A percentile compares a stretch with the other conserved stretches of the same genome.
These are phyloP conservation scores for Aspergillus carlsbadensis DNA, from an alignment of 495 filamentous ascomycete species.

Conservation along the genomic window DNA sequence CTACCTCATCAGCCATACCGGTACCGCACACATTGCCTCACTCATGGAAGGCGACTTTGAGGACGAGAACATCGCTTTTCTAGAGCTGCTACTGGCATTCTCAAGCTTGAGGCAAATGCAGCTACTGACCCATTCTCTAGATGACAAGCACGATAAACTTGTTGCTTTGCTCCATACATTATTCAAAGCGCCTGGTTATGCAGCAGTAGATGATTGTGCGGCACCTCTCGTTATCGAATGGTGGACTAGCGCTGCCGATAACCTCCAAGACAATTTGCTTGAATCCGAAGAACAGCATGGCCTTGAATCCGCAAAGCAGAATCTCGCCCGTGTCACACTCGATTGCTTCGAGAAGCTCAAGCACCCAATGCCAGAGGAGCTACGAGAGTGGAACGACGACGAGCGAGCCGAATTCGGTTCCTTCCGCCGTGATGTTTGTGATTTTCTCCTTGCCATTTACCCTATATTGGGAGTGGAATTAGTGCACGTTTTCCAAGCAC, in stretches of 20 bases:
- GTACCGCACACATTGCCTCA: constrained; percentile 35
- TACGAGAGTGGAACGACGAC: constrained; percentile 64
- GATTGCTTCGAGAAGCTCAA: constrained; percentile 41
- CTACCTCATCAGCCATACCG: constrained; percentile 35
- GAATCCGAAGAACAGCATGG: constrained; percentile 24
- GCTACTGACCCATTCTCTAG: constrained; percentile 30
- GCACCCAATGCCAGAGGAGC: constrained; percentile 30
- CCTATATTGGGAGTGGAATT: constrained; percentile 65
- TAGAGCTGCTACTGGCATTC: constrained; percentile 69
- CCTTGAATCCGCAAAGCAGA: constrained; percentile 30
- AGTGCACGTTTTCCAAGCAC: constrained; percentile 66
- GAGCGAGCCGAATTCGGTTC: constrained; percentile 70
- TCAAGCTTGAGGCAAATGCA: constrained; percentile 35
- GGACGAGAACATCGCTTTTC: constrained; percentile 65
- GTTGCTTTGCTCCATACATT: constrained; percentile 58
- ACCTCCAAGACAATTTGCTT: constrained; percentile 31
- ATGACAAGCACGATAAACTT: constrained; percentile 33
- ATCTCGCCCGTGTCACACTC: constrained; percentile 37
- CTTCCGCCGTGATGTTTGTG: constrained; percentile 77
- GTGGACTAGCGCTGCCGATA: constrained; percentile 62
- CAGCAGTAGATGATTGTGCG: constrained; percentile 74
- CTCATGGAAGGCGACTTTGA: constrained; percentile 61
- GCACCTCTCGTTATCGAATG: constrained; percentile 78
- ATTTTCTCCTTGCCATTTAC: constrained; percentile 77
- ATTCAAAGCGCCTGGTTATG: constrained; percentile 67